Base-by-base conservation (phyloP, 768 basidiomycete species). In the Phaeolepiota aurea region DNA sequence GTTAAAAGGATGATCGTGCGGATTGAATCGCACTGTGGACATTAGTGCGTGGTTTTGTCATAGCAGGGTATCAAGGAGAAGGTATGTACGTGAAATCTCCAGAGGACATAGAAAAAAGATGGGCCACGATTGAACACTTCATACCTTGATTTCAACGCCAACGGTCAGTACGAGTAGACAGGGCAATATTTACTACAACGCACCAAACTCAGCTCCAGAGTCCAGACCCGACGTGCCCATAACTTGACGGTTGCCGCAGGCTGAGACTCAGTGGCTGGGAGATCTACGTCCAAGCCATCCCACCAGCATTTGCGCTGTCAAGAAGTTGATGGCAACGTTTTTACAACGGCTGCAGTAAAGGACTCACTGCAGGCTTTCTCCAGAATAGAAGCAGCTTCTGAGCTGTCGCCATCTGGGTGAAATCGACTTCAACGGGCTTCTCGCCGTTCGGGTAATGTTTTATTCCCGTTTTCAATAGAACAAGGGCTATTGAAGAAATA, bases 231-330 rank as follows among this genome's bases (percentile, higher is more conserved):
- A 43, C 96, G 76, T 14, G 94, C 92, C 94, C 96, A 98, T 34
- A 99, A 72, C 63, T 97, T 97, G 50, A 93, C 76, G 7, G 61
- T 65, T 51, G 73, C 67, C 5, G 72, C 64, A 4, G 71, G 54
- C 38, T 76, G 62, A 25, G 71, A 71, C 3, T 66, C 77, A 1
- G 67, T 57, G 3, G 72, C 68, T 5, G 84, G 77, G 32, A 97
- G 56, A 40, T 96, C 87, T 14, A 94, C 79, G 48, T 94, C 91
- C 28, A 92, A 71, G 9, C 94, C 94, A 52, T 99, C 96, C 96
- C 96, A 99, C 96, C 96, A 99, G 64, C 94, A 98, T 68, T 99
- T 98, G 31, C 96, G 74, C 93, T 97, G 45, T n/a, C 43, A 42
- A 42, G 46, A 31, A 49, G 40, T 44, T 34, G 38, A 32, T 15